phyloP scores from a whole-genome alignment of 1,284 basidiomycete species.

The Agaricales sp. region DNA sequence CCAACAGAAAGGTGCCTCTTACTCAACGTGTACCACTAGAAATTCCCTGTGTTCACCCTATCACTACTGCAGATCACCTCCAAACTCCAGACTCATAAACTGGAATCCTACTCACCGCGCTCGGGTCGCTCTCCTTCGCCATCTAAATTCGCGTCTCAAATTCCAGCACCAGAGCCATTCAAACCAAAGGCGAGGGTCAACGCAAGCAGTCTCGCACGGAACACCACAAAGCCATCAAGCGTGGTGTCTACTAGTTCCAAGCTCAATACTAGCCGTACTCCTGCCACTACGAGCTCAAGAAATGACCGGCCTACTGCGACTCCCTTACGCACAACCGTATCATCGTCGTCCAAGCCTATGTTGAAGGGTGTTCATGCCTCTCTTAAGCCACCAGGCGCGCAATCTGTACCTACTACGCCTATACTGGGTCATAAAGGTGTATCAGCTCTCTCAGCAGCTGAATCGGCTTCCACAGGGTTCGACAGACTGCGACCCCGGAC shows the following conservation, averaged over 20 bases:
- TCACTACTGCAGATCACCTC: background rate
- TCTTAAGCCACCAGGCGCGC: background rate
- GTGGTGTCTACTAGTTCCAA: background rate
- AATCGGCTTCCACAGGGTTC: no score
- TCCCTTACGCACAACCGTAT: background rate
- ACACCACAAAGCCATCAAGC: background rate
- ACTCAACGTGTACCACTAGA: no score
- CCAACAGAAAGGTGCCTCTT: constrained; percentile 1
- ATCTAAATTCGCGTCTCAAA: constrained; percentile 18
- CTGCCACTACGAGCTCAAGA: background rate
- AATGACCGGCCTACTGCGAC: background rate
- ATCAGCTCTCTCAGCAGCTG: background rate
- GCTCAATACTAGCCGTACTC: background rate
- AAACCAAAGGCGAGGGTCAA: background rate
- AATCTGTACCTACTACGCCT: background rate
- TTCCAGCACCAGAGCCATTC: background rate
- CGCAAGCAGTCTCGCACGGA: background rate
- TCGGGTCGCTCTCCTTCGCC: constrained; percentile 30
- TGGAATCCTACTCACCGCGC: background rate
- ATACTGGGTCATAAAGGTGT: background rate
- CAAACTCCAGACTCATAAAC: background rate
- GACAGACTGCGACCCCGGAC: background rate
- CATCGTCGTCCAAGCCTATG: background rate
- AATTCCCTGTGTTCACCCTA: background rate
- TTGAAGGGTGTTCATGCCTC: background rate